Conservation (phyloP, 106 monocot species). For the Dactylorhiza incarnata region DNA sequence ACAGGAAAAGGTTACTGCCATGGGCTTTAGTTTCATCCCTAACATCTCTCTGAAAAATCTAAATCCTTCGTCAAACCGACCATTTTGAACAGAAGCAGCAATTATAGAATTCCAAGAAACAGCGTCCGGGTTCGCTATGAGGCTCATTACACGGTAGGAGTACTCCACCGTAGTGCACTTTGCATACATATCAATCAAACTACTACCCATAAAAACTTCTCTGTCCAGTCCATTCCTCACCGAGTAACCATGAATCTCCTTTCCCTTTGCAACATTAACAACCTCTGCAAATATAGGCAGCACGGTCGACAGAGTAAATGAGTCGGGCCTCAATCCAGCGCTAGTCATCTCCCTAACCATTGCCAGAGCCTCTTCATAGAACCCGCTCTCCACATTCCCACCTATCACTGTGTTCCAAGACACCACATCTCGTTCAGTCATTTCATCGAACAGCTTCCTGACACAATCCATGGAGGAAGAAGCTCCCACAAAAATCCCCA, state of each 20-base stretch:
- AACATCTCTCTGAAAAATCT: constrained; percentile 58
- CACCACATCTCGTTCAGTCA: constrained; percentile 57
- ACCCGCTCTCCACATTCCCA: constrained; percentile 38
- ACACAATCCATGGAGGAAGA: constrained; percentile 10
- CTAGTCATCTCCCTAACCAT: constrained; percentile 56
- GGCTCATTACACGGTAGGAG: constrained; percentile 39
- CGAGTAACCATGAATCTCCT: constrained; percentile 65
- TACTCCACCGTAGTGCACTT: constrained; percentile 53
- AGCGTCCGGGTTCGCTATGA: constrained; percentile 31
- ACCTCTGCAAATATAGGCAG: constrained; percentile 73
- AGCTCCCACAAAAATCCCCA: not conserved
- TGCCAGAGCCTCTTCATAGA: constrained; percentile 41
- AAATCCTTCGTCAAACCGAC: constrained; percentile 59
- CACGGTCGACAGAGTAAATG: constrained; percentile 65
- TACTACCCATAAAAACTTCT: constrained; percentile 65
- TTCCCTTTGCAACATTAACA: constrained; percentile 43
- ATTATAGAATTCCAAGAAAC: constrained; percentile 79
- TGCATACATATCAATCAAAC: constrained; percentile 87
- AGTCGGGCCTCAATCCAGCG: constrained; percentile 48
- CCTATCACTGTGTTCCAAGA: constrained; percentile 82
- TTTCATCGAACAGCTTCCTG: constrained; percentile 52
- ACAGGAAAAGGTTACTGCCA: constrained; percentile 56
- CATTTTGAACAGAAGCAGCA: constrained; percentile 77
- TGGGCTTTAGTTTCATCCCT: constrained; percentile 28
- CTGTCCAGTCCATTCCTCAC: constrained; percentile 32